Evolutionary conservation across 441 rosid genomes (phyloP), one percentile per base, ranked within the genome.

Genomic region (Aleurites moluccanus): DNA sequence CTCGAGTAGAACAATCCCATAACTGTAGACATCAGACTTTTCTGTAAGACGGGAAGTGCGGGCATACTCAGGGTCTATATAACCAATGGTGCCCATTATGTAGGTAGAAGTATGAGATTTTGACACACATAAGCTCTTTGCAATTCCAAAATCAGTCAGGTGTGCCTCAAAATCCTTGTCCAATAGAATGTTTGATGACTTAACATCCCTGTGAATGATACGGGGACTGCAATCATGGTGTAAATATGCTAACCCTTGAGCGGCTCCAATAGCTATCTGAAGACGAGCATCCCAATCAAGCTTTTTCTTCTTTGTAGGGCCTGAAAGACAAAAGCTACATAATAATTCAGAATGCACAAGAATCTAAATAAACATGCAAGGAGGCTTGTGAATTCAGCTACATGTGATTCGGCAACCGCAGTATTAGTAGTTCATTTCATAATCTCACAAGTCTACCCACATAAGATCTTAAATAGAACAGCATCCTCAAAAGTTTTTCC

Each of bases 181-280:
- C 81, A 96, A 75, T 47, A 96, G 84, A 80, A 96, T 91, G 80
- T 96, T 96, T 0, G 97, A 92, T 0, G 99, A 92, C 83, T 96
- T 96, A 23, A 93, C 94, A 56, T 96, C 99, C 79, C 99, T 86
- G 82, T 96, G 99, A 70, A 96, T 90, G 81, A 96, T 92, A 35
- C 97, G 90, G 3, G 98, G 98, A 83, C 94, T 89, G 74, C 99
- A 96, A 82, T 96, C 98, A 75, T 93, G 97, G 76, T 96, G 99
- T 14, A 96, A 86, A 82, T 96, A 96, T 1, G 99, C 85, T 3
- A 96, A 85, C 73, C 99, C 99, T 81, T 93, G 94, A 50, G 99
- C 96, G 2, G 99, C 94, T 66, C 99, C 99, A 15, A 90, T 87
- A 11, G 98, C 97, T 72, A 96, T 90, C 77, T 82, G 85, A n/a